A percentile compares a stretch with the other conserved stretches of the same genome.
These are phyloP conservation scores for Phytophthora ramorum DNA, from an alignment of 352 stramenopile genomes.

Conservation along the genomic window DNA sequence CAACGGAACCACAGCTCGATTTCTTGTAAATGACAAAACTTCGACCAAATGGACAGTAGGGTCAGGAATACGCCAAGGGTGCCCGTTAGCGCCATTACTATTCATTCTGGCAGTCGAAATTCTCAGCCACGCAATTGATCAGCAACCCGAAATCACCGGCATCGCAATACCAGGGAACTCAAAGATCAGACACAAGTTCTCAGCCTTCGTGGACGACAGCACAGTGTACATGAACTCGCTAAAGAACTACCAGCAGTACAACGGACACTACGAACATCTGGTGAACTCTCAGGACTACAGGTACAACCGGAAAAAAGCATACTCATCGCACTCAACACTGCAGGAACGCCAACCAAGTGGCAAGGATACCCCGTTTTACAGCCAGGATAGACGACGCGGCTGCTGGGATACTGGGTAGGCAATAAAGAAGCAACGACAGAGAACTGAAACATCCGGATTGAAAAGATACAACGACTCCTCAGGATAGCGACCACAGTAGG, in stretches of 20 bases:
- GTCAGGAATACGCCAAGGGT: too few species aligned
- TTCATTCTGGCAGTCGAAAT: too few species aligned
- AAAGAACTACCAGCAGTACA: neutral
- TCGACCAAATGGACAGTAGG: too few species aligned
- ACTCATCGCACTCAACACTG: slow-evolving; percentile 1
- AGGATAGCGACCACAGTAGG: neutral
- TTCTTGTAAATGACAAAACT: too few species aligned
- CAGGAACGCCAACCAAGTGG: neutral
- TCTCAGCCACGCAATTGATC: neutral
- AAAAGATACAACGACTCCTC: slow-evolving; percentile 1
- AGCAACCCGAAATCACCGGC: neutral
- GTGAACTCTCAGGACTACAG: slow-evolving; percentile 1
- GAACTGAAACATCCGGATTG: slow-evolving; percentile 6
- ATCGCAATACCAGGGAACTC: neutral
- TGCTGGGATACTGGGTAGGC: slow-evolving; percentile 2
- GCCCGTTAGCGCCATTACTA: too few species aligned
- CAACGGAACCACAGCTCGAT: too few species aligned
- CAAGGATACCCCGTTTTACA: too few species aligned
- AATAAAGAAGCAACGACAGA: neutral
- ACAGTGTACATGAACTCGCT: neutral
- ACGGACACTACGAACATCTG: neutral
- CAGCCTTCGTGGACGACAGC: slow-evolving; percentile 13
- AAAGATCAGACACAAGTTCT: neutral
- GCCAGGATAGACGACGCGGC: neutral
- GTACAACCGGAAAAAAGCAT: slow-evolving; percentile 10